These are phyloP conservation scores for Eutypa lata DNA, from an alignment of 2,329 filamentous ascomycete species.

Conservation along the genomic window DNA sequence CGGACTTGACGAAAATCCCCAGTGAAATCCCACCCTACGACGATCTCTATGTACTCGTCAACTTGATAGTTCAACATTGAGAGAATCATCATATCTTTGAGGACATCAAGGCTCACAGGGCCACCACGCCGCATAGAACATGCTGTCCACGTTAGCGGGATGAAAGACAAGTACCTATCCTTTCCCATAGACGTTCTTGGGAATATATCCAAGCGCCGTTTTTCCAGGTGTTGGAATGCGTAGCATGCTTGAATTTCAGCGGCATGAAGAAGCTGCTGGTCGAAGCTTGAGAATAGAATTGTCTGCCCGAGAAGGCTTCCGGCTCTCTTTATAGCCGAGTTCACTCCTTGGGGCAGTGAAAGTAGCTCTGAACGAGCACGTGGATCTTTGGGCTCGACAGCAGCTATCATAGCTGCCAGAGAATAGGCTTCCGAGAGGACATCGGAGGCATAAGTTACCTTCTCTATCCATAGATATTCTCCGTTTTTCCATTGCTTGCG, in stretches of 20 bases:
- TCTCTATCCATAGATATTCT: background rate
- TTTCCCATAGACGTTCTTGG: background rate
- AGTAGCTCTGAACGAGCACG: no score
- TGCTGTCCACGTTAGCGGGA: conserved; percentile 1
- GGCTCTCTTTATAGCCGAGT: no score
- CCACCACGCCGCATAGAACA: background rate
- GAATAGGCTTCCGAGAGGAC: conserved; percentile 3
- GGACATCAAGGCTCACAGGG: background rate
- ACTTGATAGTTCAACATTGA: conserved; percentile 6
- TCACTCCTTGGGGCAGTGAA: no score
- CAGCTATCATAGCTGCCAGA: conserved; percentile 1
- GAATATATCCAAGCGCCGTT: conserved; percentile 3
- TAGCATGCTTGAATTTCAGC: background rate
- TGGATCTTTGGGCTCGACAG: no score
- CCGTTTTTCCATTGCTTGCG: no score
- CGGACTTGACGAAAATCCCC: no score
- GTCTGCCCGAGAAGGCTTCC: no score
- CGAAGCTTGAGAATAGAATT: background rate
- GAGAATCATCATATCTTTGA: conserved; percentile 3
- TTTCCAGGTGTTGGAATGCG: background rate
- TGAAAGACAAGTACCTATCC: conserved; percentile 4
- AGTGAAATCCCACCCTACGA: no score
- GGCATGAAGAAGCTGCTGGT: background rate
- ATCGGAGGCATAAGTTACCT: conserved; percentile 6
- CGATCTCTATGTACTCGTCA: no score